Percentiles rank a stretch among this genome's conserved stretches.
These are phyloP conservation scores for Lavandula angustifolia DNA, from an alignment of 257 asterid genomes.

Conservation along the genomic window DNA sequence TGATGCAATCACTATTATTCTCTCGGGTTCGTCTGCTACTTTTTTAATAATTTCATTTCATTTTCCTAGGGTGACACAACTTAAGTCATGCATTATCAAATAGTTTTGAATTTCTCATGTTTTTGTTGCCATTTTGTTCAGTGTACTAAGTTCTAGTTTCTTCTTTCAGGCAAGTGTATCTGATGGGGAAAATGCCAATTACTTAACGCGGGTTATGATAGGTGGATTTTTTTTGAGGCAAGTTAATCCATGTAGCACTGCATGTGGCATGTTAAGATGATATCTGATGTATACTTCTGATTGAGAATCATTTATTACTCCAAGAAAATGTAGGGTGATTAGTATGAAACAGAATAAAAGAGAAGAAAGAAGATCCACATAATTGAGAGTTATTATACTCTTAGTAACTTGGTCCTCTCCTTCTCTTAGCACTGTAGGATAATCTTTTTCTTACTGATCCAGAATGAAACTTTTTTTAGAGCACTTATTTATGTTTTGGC, in stretches of 20 bases:
- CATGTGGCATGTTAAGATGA: slow-evolving; percentile 17
- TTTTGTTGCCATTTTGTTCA: slow-evolving; percentile 12
- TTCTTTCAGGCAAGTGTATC: slow-evolving; percentile 77
- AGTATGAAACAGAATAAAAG: slow-evolving; percentile 10
- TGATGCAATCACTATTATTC: slow-evolving; percentile 92
- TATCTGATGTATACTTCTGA: slow-evolving; percentile 19
- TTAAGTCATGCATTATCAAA: slow-evolving; percentile 18
- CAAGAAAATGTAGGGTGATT: slow-evolving; percentile 15
- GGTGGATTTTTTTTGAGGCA: slow-evolving; percentile 91
- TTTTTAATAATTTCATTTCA: slow-evolving; percentile 15
- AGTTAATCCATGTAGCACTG: slow-evolving; percentile 28
- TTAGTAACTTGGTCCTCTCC: slow-evolving; percentile 12
- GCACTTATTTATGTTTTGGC: slow-evolving; percentile 13
- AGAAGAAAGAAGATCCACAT: neutral
- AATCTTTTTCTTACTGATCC: slow-evolving; percentile 10
- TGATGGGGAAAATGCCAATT: slow-evolving; percentile 74
- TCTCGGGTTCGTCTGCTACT: slow-evolving; percentile 70
- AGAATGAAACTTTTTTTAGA: slow-evolving; percentile 9
- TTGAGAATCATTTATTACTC: slow-evolving; percentile 7
- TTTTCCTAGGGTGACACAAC: slow-evolving; percentile 19
- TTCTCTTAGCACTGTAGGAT: neutral
- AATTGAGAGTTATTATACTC: slow-evolving; percentile 8
- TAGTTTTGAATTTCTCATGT: neutral
- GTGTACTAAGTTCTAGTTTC: slow-evolving; percentile 34
- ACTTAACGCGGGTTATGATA: slow-evolving; percentile 71